A percentile compares a stretch with the other conserved stretches of the same genome.
Conservation (phyloP, 306 rosid genomes). For the Dalbergia cultrata region DNA sequence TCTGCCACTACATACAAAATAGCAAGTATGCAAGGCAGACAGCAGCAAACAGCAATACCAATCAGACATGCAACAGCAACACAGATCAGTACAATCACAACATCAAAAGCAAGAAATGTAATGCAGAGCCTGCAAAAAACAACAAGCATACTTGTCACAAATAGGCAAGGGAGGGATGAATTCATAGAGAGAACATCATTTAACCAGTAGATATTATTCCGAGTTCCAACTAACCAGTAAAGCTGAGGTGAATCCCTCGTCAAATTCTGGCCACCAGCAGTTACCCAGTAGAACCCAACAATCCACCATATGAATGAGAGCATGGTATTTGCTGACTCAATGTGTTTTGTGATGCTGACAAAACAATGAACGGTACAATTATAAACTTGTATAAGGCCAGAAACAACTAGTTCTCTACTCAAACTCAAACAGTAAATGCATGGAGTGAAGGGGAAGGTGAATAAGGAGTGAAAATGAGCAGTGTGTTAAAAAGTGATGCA, state of each 20-base stretch:
- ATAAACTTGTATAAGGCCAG: constrained; percentile 2
- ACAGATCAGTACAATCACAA: constrained; percentile 74
- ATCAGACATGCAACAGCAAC: constrained; percentile 79
- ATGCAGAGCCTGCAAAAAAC: constrained; percentile 83
- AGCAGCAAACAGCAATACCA: constrained; percentile 96
- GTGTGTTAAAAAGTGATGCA: constrained; percentile 8
- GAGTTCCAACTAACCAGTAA: constrained; percentile 74
- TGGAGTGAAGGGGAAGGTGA: neutral
- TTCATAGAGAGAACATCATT: neutral
- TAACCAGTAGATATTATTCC: constrained; percentile 21
- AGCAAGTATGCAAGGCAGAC: constrained; percentile 91
- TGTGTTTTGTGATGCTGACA: constrained; percentile 65
- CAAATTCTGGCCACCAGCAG: constrained; percentile 74
- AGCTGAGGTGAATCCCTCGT: constrained; percentile 71
- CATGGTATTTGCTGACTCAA: constrained; percentile 77
- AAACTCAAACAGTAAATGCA: constrained; percentile 22
- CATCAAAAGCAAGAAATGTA: constrained; percentile 80
- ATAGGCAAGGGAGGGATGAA: constrained; percentile 15
- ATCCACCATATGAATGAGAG: constrained; percentile 90
- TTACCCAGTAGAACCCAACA: constrained; percentile 92
- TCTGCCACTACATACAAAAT: constrained; percentile 69
- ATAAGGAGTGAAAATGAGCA: constrained; percentile 27
- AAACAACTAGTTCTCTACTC: constrained; percentile 10
- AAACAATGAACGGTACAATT: constrained; percentile 19
- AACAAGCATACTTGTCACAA: constrained; percentile 31